phyloP scores from a whole-genome alignment of 1,284 basidiomycete species.

The Rhodotorula sp. region DNA sequence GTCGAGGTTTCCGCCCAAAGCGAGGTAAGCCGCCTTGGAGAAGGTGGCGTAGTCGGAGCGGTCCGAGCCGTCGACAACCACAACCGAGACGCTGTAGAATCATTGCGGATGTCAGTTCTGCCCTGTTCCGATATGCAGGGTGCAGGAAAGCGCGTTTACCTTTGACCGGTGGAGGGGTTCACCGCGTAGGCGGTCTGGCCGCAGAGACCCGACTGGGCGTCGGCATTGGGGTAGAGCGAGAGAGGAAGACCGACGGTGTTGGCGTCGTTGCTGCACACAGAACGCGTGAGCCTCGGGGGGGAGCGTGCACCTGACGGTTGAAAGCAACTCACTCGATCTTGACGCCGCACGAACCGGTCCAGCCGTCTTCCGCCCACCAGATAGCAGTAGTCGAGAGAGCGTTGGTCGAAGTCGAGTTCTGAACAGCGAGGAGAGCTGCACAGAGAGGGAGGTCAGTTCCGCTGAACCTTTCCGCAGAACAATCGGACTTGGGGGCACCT shows the following conservation, averaged over 20 bases:
- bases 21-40: constrained; percentile 18
- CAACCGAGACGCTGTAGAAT: constrained; percentile 6
- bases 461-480: neutral
- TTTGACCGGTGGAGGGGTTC: constrained; percentile 20
- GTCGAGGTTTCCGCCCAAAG: constrained; percentile 14
- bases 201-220: constrained; percentile 23
- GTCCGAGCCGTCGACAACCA: constrained; percentile 22
- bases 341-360: constrained; percentile 27
- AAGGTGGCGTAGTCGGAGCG: constrained; percentile 18
- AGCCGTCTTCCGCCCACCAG: constrained; percentile 27
- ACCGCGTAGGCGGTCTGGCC: constrained; percentile 13
- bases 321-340: constrained; percentile 10
- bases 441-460: neutral
- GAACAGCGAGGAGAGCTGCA: constrained; percentile 8
- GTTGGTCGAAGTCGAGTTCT: constrained; percentile 6
- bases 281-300: no score
- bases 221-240: constrained; percentile 19
- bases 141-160: neutral
- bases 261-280: neutral
- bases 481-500: neutral
- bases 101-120: neutral
- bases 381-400: constrained; percentile 28
- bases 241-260: constrained; percentile 26
- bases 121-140: neutral
- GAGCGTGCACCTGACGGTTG: neutral